Evolutionary conservation across 768 basidiomycete species (phyloP), one percentile per base, ranked within the genome.

Genomic region (Kwoniella bestiolae): DNA sequence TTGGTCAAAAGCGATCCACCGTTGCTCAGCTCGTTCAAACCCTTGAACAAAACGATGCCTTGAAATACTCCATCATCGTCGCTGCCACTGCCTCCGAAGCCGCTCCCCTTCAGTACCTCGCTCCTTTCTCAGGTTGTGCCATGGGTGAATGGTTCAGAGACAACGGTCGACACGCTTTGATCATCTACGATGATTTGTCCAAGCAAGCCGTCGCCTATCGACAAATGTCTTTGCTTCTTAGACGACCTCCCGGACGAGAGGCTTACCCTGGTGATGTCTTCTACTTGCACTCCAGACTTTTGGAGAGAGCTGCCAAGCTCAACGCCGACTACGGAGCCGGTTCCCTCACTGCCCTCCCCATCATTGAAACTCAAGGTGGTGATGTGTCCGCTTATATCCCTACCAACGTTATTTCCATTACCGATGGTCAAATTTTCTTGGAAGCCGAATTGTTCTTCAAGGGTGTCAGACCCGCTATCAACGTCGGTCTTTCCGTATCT

Each of bases 61-160:
- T 99, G 90, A 99, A 99, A 86, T 99, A 99, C 86, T 87, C 94
- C 63, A 95, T 99, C 85, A 93, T 99, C 75, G 96, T 99, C 77
- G 96, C 96, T 76, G 96, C 96, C 74, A 99, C 96, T 65, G 96
- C 96, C 63, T 97, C 94, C 28, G 96, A 99, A 85, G 96, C 96
- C 77, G 96, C 96, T 74, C 96, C 96, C 74, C 87, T 99, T 63
- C 96, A 99, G 82, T 99, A 97, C 85, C 91, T 99, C 77, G 96
- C 96, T 78, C 96, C 96, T 74, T 99, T 99, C 92, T 95, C 96
- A 74, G 96, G 96, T 70, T 95, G 93, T 84, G 96, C 96, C 79
- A 99, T 99, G 94, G 96, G 96, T 82, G 96, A 99, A 85, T 99
- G 95, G 95, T 99, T 99, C 96, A 81, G 80, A 64, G 96, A 99